A percentile compares a stretch with the other conserved stretches of the same genome.
Conservation (phyloP, 257 asterid species). For the Osmanthus fragrans region DNA sequence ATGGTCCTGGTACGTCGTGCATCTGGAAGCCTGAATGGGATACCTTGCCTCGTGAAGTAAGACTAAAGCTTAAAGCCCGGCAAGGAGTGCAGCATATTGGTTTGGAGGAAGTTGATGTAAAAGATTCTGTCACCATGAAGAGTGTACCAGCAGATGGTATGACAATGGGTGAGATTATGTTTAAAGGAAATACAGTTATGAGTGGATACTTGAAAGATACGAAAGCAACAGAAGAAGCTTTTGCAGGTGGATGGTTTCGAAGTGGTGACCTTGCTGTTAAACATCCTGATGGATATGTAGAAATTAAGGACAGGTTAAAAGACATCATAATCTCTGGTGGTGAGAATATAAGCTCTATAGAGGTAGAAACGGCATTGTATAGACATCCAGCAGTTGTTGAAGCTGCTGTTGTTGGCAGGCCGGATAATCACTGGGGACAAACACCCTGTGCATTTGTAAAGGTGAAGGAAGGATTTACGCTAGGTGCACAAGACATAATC, state of each 20-base stretch:
- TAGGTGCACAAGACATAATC: conserved; percentile 33
- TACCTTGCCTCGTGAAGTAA: conserved; percentile 35
- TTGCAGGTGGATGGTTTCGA: conserved; percentile 53
- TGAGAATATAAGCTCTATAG: conserved; percentile 48
- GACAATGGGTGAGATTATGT: conserved; percentile 53
- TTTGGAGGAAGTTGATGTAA: conserved; percentile 53
- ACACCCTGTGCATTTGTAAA: conserved; percentile 57
- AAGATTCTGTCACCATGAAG: conserved; percentile 33
- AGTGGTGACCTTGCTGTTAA: conserved; percentile 55
- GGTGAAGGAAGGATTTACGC: conserved; percentile 47
- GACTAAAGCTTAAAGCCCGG: conserved; percentile 36
- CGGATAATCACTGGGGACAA: conserved; percentile 60
- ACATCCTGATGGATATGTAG: conserved; percentile 50
- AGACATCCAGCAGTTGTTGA: conserved; percentile 48
- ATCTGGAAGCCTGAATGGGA: conserved; percentile 61
- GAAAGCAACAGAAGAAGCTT: conserved; percentile 49
- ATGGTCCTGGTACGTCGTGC: conserved; percentile 53
- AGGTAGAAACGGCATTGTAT: conserved; percentile 49
- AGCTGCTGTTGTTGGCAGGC: conserved; percentile 56
- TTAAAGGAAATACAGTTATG: conserved; percentile 58
- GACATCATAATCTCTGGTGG: conserved; percentile 55
- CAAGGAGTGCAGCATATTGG: conserved; percentile 57
- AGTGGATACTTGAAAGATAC: conserved; percentile 50
- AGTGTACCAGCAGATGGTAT: conserved; percentile 48
- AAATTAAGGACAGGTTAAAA: conserved; percentile 48